These are phyloP conservation scores for Suhomyces ambrosiae DNA, from an alignment of 1,139 yeast species.

Conservation along the genomic window DNA sequence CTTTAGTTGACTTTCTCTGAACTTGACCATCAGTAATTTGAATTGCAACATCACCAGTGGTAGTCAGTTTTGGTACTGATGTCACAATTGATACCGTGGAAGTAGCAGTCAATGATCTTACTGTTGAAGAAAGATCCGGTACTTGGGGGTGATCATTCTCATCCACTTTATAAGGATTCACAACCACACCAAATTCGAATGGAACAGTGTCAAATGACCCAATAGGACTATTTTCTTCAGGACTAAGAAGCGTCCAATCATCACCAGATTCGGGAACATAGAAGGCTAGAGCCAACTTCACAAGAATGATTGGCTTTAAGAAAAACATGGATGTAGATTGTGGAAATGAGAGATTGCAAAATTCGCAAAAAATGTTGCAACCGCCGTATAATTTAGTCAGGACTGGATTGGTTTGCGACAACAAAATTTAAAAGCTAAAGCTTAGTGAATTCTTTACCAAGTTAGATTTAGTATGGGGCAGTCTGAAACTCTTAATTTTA, in stretches of 20 bases:
- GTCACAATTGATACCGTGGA: conserved; percentile 24
- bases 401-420: conserved; percentile 1
- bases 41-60: conserved; percentile 23
- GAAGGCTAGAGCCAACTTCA: conserved; percentile 11
- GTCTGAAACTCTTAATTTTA: too few species aligned
- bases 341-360: neutral
- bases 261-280: conserved; percentile 37
- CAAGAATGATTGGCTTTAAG: neutral
- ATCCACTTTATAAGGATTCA: conserved; percentile 26
- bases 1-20: conserved; percentile 18
- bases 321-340: conserved; percentile 1
- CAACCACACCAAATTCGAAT: conserved; percentile 39
- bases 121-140: conserved; percentile 17
- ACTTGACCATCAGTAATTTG: conserved; percentile 39
- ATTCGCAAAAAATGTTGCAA: neutral
- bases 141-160: conserved; percentile 19
- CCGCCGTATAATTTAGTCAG: neutral
- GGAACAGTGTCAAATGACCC: conserved; percentile 32
- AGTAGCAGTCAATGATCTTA: conserved; percentile 23
- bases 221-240: conserved; percentile 19
- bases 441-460: too few species aligned
- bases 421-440: too few species aligned
- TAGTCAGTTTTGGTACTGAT: conserved; percentile 29
- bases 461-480: too few species aligned
- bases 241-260: conserved; percentile 39